These are phyloP conservation scores for Chlorella sp. DNA, from an alignment of 139 green algal species.

Conservation along the genomic window DNA sequence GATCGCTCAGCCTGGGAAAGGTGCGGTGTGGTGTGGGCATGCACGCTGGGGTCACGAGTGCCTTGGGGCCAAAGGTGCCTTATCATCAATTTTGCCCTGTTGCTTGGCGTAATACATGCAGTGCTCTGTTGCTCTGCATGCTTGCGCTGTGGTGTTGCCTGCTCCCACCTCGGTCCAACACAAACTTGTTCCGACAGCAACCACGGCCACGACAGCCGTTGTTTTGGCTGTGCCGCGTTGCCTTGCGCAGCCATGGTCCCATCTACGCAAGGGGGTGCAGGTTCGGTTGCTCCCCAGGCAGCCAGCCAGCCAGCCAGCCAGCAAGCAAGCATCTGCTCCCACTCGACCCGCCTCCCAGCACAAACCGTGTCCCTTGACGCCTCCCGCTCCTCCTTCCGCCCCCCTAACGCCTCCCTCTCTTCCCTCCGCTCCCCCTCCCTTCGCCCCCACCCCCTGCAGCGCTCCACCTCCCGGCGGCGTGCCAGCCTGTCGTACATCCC, in stretches of 20 bases:
- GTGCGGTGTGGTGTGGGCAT: neutral
- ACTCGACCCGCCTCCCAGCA: neutral
- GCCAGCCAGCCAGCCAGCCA: too few relatives aligned
- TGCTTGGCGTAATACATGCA: too few relatives aligned
- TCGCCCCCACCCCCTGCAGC: neutral
- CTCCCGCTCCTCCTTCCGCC: neutral
- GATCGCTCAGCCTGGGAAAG: neutral
- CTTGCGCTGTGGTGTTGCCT: neutral
- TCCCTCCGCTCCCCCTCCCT: neutral
- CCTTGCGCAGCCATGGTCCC: too few relatives aligned
- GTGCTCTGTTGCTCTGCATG: neutral
- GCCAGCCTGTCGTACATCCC: constrained; percentile 47
- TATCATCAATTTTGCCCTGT: too few relatives aligned
- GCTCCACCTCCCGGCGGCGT: neutral
- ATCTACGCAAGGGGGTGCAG: neutral
- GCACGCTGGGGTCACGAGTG: too few relatives aligned
- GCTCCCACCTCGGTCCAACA: neutral
- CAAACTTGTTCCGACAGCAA: neutral
- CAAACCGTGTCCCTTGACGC: neutral
- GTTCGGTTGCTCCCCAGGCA: too few relatives aligned
- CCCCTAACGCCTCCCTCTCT: too few relatives aligned
- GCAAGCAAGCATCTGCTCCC: neutral
- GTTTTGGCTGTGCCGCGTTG: too few relatives aligned
- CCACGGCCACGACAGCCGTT: too few relatives aligned
- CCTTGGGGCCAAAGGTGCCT: too few relatives aligned